Percentiles rank a stretch among this genome's conserved stretches.
Conservation (phyloP, 23 red algal genomes). For the Cyanidioschyzon merolae region DNA sequence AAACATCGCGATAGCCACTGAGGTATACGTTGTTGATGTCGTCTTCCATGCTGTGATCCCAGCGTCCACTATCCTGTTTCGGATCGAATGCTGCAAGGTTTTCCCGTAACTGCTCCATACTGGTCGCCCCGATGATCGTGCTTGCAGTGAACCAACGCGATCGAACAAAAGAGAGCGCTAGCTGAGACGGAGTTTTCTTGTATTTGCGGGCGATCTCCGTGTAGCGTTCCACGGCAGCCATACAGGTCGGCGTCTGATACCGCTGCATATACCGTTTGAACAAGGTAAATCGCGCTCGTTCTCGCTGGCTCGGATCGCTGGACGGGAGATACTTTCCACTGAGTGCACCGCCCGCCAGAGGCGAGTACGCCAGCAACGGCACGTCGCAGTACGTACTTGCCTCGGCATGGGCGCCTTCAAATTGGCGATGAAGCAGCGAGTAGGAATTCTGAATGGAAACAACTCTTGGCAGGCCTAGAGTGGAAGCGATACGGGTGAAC, state of each 20-base stretch:
- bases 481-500: constrained; percentile 22
- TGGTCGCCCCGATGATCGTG: constrained; percentile 69
- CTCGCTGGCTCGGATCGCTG: constrained; percentile 7
- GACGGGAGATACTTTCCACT: constrained; percentile 63
- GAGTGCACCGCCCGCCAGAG: constrained; percentile 69
- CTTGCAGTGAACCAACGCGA: constrained; percentile 62
- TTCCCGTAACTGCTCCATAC: constrained; percentile 54
- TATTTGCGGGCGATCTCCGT: constrained; percentile 34
- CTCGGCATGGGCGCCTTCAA: constrained; percentile 55
- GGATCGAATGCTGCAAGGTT: constrained; percentile 54
- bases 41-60: background rate
- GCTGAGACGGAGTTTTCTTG: constrained; percentile 39
- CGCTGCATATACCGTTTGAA: constrained; percentile 61
- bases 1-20: constrained; percentile 11
- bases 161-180: constrained; percentile 56
- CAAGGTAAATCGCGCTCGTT: constrained; percentile 32
- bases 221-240: constrained; percentile 48
- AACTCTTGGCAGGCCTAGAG: constrained; percentile 25
- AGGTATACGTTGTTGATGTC: background rate
- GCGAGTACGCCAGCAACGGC: constrained; percentile 61
- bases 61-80: constrained; percentile 22
- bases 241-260: constrained; percentile 34
- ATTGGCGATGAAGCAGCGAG: constrained; percentile 58
- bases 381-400: constrained; percentile 40
- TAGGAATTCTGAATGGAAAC: constrained; percentile 82